Conservation (phyloP, 371 early-diverging fungal genomes). For the Mortierella polycephala region DNA sequence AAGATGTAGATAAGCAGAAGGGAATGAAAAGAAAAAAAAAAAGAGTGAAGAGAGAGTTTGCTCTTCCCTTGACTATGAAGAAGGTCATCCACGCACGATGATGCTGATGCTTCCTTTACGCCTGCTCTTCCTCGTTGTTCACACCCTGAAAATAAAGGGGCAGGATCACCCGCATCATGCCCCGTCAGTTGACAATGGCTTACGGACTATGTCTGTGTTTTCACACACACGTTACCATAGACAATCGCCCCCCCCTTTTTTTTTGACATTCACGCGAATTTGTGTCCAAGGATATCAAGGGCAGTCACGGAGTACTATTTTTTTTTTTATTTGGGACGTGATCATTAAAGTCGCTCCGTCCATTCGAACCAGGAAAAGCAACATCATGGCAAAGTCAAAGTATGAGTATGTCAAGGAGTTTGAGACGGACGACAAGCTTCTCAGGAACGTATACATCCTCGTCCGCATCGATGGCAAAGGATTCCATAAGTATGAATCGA, state of each 20-base stretch:
- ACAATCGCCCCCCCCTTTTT: slow-evolving; percentile 1
- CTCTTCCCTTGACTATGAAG: too few relatives aligned
- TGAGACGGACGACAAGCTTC: slow-evolving; percentile 79
- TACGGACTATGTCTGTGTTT: background rate
- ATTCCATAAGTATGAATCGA: slow-evolving; percentile 77
- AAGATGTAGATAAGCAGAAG: background rate
- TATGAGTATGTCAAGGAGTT: slow-evolving; percentile 94
- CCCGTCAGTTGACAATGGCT: slow-evolving; percentile 29
- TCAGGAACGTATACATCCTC: slow-evolving; percentile 89
- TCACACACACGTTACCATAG: background rate
- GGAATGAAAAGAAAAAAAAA: background rate
- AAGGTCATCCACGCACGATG: background rate
- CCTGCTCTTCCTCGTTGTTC: background rate
- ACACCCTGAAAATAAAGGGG: slow-evolving; percentile 21
- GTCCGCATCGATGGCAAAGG: slow-evolving; percentile 95
- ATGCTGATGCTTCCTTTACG: background rate
- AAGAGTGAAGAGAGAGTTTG: background rate
- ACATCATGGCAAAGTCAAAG: slow-evolving; percentile 86
- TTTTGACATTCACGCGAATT: background rate
- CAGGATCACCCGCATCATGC: slow-evolving; percentile 14
- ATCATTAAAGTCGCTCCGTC: background rate
- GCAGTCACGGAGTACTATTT: background rate
- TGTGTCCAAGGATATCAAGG: too few relatives aligned
- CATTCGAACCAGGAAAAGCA: background rate
- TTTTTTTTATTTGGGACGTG: background rate